A percentile compares a stretch with the other conserved stretches of the same genome.
Conservation (phyloP, 1,139 yeast species). For the Suhomyces choctaworum region DNA sequence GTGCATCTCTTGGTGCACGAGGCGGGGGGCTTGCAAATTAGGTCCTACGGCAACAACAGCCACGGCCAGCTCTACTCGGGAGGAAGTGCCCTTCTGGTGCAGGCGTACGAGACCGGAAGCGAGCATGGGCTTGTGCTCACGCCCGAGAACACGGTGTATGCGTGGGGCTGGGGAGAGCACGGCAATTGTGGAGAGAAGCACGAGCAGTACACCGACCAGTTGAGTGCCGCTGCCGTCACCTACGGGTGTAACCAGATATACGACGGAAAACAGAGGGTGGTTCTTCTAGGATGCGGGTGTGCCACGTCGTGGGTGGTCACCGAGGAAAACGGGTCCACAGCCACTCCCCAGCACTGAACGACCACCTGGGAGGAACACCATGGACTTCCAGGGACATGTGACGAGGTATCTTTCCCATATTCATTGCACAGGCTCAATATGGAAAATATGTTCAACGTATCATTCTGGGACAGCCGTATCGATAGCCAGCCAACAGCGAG, state of each 20-base stretch:
- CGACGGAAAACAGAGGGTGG: constrained; percentile 22
- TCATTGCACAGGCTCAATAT: constrained; percentile 64
- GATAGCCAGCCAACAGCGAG: constrained; percentile 21
- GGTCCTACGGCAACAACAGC: constrained; percentile 70
- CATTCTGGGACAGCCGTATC: constrained; percentile 68
- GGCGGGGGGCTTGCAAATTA: constrained; percentile 19
- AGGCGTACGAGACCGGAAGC: constrained; percentile 60
- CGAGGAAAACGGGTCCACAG: constrained; percentile 3
- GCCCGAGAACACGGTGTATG: constrained; percentile 37
- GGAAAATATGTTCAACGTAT: constrained; percentile 80
- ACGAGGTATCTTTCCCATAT: constrained; percentile 80
- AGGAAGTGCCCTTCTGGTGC: constrained; percentile 11
- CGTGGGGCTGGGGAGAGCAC: constrained; percentile 99
- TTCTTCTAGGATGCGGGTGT: constrained; percentile 42
- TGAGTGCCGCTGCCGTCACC: constrained; percentile 6
- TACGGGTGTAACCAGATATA: constrained; percentile 37
- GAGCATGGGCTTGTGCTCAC: constrained; percentile 71
- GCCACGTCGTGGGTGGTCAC: constrained; percentile 46
- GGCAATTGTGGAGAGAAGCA: constrained; percentile 76
- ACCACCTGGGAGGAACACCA: no score
- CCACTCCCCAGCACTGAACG: no score
- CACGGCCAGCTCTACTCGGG: constrained; percentile 64
- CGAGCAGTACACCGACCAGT: not conserved
- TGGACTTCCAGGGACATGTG: no score
- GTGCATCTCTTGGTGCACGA: constrained; percentile 40